These are phyloP conservation scores for Saccharomycopsis microspora DNA, from an alignment of 805 yeast species.

Conservation along the genomic window DNA sequence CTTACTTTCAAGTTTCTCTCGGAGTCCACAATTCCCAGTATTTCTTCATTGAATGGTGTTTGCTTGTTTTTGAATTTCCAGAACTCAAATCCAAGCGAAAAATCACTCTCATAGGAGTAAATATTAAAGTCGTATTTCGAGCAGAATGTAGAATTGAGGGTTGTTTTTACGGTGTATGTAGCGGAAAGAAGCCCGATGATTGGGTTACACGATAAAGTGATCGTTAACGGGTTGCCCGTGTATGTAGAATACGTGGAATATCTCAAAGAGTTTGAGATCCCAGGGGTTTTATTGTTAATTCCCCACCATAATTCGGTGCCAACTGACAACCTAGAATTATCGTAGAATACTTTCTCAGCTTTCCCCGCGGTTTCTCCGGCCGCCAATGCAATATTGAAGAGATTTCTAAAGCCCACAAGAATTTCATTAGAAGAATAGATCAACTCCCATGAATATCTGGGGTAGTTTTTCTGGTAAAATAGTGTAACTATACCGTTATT, in stretches of 20 bases:
- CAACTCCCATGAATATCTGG: constrained; percentile 56
- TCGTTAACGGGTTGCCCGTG: constrained; percentile 81
- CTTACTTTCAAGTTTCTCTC: neutral
- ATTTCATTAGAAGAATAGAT: constrained; percentile 79
- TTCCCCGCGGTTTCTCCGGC: neutral
- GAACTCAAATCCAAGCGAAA: constrained; percentile 77
- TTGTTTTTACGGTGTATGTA: constrained; percentile 76
- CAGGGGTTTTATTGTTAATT: constrained; percentile 74
- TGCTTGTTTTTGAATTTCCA: constrained; percentile 35
- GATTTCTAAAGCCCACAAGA: constrained; percentile 66
- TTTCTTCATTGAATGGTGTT: constrained; percentile 19
- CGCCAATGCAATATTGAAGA: constrained; percentile 47
- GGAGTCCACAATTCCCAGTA: constrained; percentile 2
- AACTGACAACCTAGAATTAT: constrained; percentile 53
- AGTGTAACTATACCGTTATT: constrained; percentile 49
- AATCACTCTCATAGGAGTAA: constrained; percentile 80
- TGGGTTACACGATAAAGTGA: constrained; percentile 83
- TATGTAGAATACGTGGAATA: constrained; percentile 79
- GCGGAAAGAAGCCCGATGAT: constrained; percentile 81
- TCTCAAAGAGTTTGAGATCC: constrained; percentile 73
- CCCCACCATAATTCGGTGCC: constrained; percentile 92
- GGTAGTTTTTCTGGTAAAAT: constrained; percentile 59
- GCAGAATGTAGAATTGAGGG: constrained; percentile 62
- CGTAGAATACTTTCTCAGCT: constrained; percentile 30
- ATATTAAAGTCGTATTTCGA: constrained; percentile 83